Evolutionary conservation across 768 basidiomycete genomes (phyloP).

Genomic region (Candolleomyces efflorescens): DNA sequence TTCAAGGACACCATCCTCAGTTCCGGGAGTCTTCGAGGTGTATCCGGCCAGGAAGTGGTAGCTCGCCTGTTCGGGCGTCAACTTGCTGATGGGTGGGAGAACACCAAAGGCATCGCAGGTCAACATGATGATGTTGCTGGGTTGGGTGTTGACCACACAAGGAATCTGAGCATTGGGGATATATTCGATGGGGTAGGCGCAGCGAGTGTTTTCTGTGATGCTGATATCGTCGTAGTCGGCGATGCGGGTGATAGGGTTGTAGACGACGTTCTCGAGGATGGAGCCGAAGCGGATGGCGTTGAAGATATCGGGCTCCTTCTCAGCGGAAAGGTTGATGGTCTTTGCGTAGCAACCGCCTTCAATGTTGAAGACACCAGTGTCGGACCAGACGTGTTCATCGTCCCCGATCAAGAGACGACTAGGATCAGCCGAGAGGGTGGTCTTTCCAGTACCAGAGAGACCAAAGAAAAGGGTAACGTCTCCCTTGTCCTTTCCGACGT

Average conservation of each 20-base stretch:
- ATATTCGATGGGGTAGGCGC: constrained; percentile 97
- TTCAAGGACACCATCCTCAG: constrained; percentile 96
- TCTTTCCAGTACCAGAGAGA: constrained; percentile 97
- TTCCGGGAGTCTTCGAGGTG: constrained; percentile 99
- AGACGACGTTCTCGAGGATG: constrained; percentile 99
- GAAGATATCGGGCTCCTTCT: constrained; percentile 98
- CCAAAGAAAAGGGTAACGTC: constrained; percentile 99
- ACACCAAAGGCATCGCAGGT: constrained; percentile 99
- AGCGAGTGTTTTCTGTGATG: constrained; percentile 99
- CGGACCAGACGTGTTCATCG: constrained; percentile 99
- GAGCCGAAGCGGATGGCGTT: constrained; percentile 92
- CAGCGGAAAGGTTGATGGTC: constrained; percentile 91
- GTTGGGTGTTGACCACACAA: constrained; percentile 82
- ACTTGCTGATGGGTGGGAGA: constrained; percentile 89
- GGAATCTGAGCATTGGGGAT: constrained; percentile 96
- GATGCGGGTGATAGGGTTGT: constrained; percentile 73
- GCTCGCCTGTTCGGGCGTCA: constrained; percentile 91
- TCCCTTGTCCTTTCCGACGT: constrained; percentile 82
- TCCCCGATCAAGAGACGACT: constrained; percentile 93
- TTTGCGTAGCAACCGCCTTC: constrained; percentile 99
- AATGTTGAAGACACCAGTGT: constrained; percentile 99
- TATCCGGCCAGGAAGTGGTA: constrained; percentile 98
- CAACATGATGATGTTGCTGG: constrained; percentile 94
- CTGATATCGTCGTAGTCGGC: constrained; percentile 95
- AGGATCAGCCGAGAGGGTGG: constrained; percentile 96